A percentile compares a stretch with the other conserved stretches of the same genome.
Evolutionary conservation across 2,329 filamentous ascomycete species (phyloP).

Genomic region (Chlorencoelia australis): DNA sequence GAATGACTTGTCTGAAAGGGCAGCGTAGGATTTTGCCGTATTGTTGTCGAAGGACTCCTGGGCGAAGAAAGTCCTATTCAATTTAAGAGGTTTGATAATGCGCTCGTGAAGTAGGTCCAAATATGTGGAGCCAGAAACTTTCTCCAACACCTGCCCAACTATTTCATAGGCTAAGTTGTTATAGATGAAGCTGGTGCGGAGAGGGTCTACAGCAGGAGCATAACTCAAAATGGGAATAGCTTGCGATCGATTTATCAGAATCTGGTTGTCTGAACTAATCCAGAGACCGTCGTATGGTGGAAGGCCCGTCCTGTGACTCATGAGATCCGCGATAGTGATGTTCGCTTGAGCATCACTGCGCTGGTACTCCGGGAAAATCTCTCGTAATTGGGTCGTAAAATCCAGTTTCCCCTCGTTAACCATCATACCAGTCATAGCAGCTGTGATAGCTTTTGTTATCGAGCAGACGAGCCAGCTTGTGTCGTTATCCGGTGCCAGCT

Average conservation of each 20-base stretch:
- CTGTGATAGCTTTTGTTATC: background rate
- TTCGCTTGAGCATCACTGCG: background rate
- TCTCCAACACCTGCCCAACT: background rate
- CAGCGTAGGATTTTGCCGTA: background rate
- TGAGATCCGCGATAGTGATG: background rate
- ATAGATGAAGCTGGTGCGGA: background rate
- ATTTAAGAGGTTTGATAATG: background rate
- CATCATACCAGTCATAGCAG: background rate
- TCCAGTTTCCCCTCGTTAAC: background rate
- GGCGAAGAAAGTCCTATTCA: background rate
- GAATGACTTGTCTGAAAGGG: background rate
- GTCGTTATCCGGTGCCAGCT: background rate
- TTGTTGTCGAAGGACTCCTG: background rate
- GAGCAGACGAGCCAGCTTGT: background rate
- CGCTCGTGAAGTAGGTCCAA: background rate
- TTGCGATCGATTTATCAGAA: background rate
- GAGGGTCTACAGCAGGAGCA: background rate
- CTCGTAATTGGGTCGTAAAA: background rate
- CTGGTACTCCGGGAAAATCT: background rate
- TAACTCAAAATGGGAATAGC: background rate
- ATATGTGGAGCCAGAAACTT: background rate
- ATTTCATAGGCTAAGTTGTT: background rate
- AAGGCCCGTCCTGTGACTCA: background rate
- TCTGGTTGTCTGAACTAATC: background rate
- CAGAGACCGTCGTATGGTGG: background rate